Evolutionary conservation across 352 stramenopile species (phyloP).

Genomic region (Pythium sp.): DNA sequence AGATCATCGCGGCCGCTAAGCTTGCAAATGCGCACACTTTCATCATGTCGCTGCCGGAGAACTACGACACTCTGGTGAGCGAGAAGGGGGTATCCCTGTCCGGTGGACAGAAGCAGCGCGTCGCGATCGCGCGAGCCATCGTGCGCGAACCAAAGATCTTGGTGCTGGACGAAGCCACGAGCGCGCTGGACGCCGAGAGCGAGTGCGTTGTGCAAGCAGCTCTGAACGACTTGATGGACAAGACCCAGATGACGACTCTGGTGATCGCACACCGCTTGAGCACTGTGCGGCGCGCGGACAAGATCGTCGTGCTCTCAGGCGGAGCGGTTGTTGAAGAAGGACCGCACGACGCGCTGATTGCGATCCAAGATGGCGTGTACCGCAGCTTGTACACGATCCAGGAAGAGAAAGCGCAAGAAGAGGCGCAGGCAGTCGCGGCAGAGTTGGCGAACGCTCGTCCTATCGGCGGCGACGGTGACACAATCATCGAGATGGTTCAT

Average conservation of each 20-base stretch:
- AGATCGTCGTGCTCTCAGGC: constrained; percentile 48
- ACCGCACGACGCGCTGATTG: constrained; percentile 37
- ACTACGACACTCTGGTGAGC: constrained; percentile 62
- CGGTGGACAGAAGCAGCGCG: constrained; percentile 35
- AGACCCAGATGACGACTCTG: constrained; percentile 21
- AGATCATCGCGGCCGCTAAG: constrained; percentile 10
- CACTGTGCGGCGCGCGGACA: constrained; percentile 53
- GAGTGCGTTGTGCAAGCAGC: constrained; percentile 43
- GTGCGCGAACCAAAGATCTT: constrained; percentile 24
- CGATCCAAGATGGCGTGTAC: constrained; percentile 69
- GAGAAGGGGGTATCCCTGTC: constrained; percentile 32
- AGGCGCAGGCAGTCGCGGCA: not conserved
- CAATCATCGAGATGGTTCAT: too few species aligned
- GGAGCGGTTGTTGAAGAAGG: constrained; percentile 49
- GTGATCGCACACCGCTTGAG: constrained; percentile 40
- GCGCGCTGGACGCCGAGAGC: constrained; percentile 25
- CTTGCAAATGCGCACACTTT: constrained; percentile 33
- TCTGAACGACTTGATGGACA: constrained; percentile 26
- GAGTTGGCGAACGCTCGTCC: too few species aligned
- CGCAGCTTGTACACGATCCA: constrained; percentile 78
- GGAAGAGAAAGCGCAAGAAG: constrained; percentile 21
- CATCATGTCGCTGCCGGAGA: constrained; percentile 77
- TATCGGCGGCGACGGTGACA: too few species aligned
- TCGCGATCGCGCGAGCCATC: constrained; percentile 30
- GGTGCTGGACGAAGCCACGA: constrained; percentile 27